phyloP scores from a whole-genome alignment of 148 eudicot genomes.

The Dianthus caryophyllus region DNA sequence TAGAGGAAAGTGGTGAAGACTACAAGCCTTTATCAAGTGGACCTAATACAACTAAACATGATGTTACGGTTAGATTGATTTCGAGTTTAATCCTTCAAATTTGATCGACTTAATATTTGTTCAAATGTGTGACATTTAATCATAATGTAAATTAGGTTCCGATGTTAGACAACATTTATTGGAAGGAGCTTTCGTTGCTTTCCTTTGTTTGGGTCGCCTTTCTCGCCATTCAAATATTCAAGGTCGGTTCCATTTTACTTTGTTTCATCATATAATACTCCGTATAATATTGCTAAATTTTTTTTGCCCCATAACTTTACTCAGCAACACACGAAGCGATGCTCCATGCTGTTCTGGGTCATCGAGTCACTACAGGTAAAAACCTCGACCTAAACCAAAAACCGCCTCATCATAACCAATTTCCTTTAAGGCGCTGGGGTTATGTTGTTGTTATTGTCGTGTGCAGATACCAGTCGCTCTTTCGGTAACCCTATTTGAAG shows the following conservation, averaged over 20 bases:
- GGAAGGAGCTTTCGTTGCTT: slow-evolving; percentile 63
- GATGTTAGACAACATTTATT: slow-evolving; percentile 43
- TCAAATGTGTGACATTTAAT: background rate
- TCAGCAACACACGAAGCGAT: slow-evolving; percentile 41
- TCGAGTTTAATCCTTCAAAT: too few species aligned
- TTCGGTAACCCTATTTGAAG: slow-evolving; percentile 41
- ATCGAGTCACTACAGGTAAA: slow-evolving; percentile 46
- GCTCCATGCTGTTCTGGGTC: slow-evolving; percentile 47
- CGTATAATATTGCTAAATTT: too few species aligned
- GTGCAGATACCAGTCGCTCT: slow-evolving; percentile 43
- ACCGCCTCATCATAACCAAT: background rate
- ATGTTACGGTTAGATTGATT: slow-evolving; percentile 19
- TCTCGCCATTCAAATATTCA: slow-evolving; percentile 53
- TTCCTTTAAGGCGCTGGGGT: background rate
- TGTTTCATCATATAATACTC: too few species aligned
- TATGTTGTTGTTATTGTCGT: background rate
- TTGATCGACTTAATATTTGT: background rate
- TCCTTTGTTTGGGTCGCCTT: slow-evolving; percentile 63
- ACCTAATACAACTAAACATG: slow-evolving; percentile 33
- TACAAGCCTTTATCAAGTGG: slow-evolving; percentile 59
- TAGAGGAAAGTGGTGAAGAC: slow-evolving; percentile 39
- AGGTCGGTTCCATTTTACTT: slow-evolving; percentile 32
- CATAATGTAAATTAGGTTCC: slow-evolving; percentile 49
- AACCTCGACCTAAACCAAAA: background rate
- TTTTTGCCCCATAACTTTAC: too few species aligned